Base-by-base conservation (phyloP, 768 basidiomycete species). In the Rhizopogon sp. region DNA sequence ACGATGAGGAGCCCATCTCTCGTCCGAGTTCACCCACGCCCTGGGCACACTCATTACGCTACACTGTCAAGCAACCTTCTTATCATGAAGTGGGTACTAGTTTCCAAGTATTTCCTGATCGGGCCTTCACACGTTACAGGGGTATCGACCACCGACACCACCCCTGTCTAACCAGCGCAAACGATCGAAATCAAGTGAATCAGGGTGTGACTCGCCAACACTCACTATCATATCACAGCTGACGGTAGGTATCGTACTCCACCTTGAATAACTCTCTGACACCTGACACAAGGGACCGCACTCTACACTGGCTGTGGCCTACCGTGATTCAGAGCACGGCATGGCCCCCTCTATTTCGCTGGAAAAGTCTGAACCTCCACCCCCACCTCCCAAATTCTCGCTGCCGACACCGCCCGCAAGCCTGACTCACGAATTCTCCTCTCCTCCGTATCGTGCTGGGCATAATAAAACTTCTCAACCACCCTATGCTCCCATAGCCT, bases 71-170 rank as follows among this genome's bases (percentile, higher is more conserved):
- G 35, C 47, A 22, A 22, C 47, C 47, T 20, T 37, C 35, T 49
- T 49, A 49, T 43, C 69, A 64, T 51, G 57, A 52, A 6, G 71
- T 71, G 56, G 56, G 69, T 56, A n/a, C n/a, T n/a, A 47, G 44
- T 28, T 10, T 37, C 10, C 22, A 10, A 22, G 16, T 49, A 37
- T 37, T 25, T 37, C 47, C 47, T 20, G 47, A 49, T 37, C 37
- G 33, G 37, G 35, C 16, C 47, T 57, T 50, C 54, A 44, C 41
- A 33, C 40, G 62, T 14, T 47, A 4, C 53, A 82, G 82, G 66
- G 72, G 35, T 83, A 80, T 64, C 76, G 82, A n/a, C 80, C 82
- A 43, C 82, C 82, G 5, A 83, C 82, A 1, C 82, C 82, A 3
- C 82, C 82, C 28, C 66, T 81, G 25, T 75, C 73, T 17, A 31